These are phyloP conservation scores for Tylopilus rubrobrunneus DNA, from an alignment of 768 basidiomycete genomes.

Conservation along the genomic window DNA sequence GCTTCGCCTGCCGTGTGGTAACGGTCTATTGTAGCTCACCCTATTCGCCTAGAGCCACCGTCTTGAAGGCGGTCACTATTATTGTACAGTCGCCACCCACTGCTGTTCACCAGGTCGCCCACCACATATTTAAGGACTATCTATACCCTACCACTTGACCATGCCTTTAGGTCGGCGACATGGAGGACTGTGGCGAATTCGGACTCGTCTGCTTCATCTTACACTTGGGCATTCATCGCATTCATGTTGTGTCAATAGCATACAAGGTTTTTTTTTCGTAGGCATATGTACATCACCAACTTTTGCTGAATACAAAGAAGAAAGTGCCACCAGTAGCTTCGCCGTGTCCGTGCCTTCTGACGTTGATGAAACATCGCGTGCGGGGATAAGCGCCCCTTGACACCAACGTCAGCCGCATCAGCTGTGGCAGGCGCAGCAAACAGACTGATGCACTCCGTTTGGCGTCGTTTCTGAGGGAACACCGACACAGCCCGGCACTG, in stretches of 20 bases:
- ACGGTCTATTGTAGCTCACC: conserved; percentile 23
- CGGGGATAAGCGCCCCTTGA: conserved; percentile 1
- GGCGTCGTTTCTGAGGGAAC: conserved; percentile 6
- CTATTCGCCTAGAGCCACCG: conserved; percentile 24
- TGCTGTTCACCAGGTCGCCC: conserved; percentile 7
- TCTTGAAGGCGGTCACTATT: conserved; percentile 27
- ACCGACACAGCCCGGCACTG: conserved; percentile 18
- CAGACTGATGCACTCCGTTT: too few species aligned
- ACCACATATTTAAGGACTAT: conserved; percentile 32
- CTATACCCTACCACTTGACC: conserved; percentile 25
- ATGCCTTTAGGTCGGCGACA: conserved; percentile 23
- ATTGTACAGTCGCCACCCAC: conserved; percentile 22
- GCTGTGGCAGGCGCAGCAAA: neutral
- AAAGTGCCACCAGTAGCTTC: neutral
- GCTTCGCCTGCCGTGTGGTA: conserved; percentile 63
- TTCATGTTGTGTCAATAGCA: conserved; percentile 38
- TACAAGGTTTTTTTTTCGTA: conserved; percentile 24
- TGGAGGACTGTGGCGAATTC: conserved; percentile 20
- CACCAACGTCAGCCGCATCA: neutral
- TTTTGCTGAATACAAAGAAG: conserved; percentile 26
- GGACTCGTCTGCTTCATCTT: conserved; percentile 28
- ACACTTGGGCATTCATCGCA: conserved; percentile 26
- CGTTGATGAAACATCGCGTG: conserved; percentile 1
- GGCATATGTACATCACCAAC: conserved; percentile 35
- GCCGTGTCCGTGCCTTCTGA: neutral